Conservation (phyloP, 1,284 basidiomycete species). For the Omphalotus olearius region DNA sequence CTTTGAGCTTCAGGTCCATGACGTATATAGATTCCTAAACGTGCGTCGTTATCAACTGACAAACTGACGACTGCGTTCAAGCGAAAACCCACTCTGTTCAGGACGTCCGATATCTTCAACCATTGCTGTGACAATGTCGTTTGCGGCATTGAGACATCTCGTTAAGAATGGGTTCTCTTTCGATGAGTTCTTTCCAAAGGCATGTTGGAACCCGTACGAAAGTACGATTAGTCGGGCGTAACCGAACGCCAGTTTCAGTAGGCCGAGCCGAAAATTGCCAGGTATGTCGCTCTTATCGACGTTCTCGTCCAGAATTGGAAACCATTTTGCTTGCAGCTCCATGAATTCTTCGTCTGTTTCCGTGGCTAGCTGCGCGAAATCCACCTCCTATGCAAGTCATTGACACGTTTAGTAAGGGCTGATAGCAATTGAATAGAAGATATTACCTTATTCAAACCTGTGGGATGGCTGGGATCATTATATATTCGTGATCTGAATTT, state of each 20-base stretch:
- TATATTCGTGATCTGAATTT: slow-evolving; percentile 62
- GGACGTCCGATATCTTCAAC: slow-evolving; percentile 56
- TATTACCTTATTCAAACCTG: slow-evolving; percentile 54
- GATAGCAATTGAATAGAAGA: not conserved
- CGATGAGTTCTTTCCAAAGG: slow-evolving; percentile 52
- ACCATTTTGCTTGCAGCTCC: slow-evolving; percentile 52
- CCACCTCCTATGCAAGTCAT: slow-evolving; percentile 39
- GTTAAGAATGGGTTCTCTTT: slow-evolving; percentile 63
- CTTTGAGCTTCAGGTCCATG: slow-evolving; percentile 82
- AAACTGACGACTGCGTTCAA: not conserved
- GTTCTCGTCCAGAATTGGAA: slow-evolving; percentile 38
- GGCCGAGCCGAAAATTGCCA: slow-evolving; percentile 56
- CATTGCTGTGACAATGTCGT: slow-evolving; percentile 62
- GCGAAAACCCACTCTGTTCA: slow-evolving; percentile 42
- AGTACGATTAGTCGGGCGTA: slow-evolving; percentile 67
- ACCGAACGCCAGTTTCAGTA: slow-evolving; percentile 62
- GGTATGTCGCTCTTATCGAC: slow-evolving; percentile 45
- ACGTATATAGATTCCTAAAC: slow-evolving; percentile 52
- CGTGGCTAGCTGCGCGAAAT: slow-evolving; percentile 60
- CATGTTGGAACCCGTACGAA: slow-evolving; percentile 75
- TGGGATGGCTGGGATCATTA: slow-evolving; percentile 69
- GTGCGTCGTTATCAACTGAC: slow-evolving; percentile 8
- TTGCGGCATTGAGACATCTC: slow-evolving; percentile 57
- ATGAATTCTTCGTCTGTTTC: slow-evolving; percentile 64
- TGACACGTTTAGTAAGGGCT: not conserved